A percentile compares a stretch with the other conserved stretches of the same genome.
Conservation (phyloP, 2,329 filamentous ascomycete genomes). For the Apiospora saccharicola region DNA sequence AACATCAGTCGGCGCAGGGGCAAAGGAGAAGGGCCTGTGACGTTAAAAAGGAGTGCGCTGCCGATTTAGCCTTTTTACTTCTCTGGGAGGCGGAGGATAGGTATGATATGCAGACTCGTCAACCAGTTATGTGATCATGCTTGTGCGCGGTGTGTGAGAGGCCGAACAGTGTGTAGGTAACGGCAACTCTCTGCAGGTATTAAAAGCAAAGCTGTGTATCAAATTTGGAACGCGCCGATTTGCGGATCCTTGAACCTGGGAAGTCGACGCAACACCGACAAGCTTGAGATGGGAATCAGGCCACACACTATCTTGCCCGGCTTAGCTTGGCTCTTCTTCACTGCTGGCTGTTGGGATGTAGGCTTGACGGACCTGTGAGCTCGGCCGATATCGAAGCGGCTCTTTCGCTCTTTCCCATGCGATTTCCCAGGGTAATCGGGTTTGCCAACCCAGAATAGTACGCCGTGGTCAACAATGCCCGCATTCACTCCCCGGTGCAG, state of each 20-base stretch:
- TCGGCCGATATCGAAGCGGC: background rate
- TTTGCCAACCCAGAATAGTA: background rate
- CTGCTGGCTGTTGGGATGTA: background rate
- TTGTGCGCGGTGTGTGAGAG: slow-evolving; percentile 18
- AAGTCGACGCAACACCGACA: slow-evolving; percentile 9
- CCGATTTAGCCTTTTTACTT: slow-evolving; percentile 12
- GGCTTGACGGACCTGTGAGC: background rate
- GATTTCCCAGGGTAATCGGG: background rate
- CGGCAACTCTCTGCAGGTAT: background rate
- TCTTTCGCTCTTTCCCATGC: background rate
- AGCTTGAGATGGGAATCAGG: background rate
- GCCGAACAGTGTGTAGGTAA: background rate
- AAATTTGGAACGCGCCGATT: slow-evolving; percentile 21
- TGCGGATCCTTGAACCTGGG: slow-evolving; percentile 21
- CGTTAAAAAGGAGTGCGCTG: slow-evolving; percentile 4
- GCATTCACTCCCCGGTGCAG: background rate
- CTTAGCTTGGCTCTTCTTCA: background rate
- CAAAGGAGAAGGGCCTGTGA: background rate
- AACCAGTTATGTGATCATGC: background rate
- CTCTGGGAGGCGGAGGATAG: background rate
- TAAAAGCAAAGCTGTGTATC: slow-evolving; percentile 14
- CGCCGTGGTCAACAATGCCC: background rate
- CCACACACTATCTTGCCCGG: background rate
- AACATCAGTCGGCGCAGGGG: slow-evolving; percentile 19
- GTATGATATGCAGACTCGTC: slow-evolving; percentile 15